Evolutionary conservation across 23 red algal species (phyloP), one percentile per base, ranked within the genome.

Genomic region (Gracilaria vermiculophylla): DNA sequence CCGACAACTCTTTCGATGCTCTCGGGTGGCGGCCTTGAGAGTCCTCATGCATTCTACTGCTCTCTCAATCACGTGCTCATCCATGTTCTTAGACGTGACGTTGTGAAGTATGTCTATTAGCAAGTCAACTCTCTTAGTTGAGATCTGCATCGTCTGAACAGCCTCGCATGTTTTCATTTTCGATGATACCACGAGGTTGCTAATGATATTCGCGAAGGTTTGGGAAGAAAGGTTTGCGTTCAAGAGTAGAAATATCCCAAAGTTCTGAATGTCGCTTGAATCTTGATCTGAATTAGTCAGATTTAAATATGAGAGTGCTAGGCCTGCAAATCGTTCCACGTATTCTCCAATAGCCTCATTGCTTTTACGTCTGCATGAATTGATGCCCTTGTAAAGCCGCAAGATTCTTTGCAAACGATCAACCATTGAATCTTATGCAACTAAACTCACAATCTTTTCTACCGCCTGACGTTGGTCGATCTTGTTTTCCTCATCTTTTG

Each of bases 381-480:
- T 33, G 14, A 57, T 39, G 70, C 29, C 81, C 39, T 85, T 85
- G 41, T 85, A 54, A 3, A 53, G 62, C 3, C 31, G 41, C 37
- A 73, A 61, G 2, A 73, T 45, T 4, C 65, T 5, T 1, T 35
- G 41, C 24, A 69, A 27, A 2, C 37, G 27, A 45, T 85, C 81
- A 25, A 73, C 43, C 8, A 39, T 62, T 43, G 65, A 85, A 48
- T 69, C 81, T 53, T 85, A 72, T 25, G 60, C 81, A 8, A 85
- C 58, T 9, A 85, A 50, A 53, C 72, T 50, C 2, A 85, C 35
- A 50, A 85, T 72, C 60, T 85, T 71, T 39, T 85, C 45, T 3
- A 85, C 25, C 5, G 53, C 62, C 9, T 49, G 11, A 9, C 50
- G 47, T 19, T 81, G 77, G 41, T 81, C 14, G 33, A 81, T 31